These are phyloP conservation scores for Daldinia sp. DNA, from an alignment of 2,329 filamentous ascomycete genomes.

Conservation along the genomic window DNA sequence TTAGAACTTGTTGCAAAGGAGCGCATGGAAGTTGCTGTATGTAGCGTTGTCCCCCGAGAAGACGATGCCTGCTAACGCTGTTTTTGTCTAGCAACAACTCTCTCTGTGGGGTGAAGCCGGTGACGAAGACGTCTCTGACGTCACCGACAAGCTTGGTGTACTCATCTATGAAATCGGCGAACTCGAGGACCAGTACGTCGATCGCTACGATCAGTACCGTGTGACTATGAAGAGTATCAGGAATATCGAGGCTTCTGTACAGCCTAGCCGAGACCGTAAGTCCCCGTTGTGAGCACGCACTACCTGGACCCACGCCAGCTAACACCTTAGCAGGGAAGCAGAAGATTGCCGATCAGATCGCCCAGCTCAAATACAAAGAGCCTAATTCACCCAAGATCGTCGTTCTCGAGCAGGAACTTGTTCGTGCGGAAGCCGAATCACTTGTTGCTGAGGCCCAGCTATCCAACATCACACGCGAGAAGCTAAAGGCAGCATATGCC, in stretches of 20 bases:
- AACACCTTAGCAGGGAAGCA: slow-evolving; percentile 80
- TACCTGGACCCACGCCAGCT: slow-evolving; percentile 27
- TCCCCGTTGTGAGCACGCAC: slow-evolving; percentile 39
- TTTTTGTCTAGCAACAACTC: slow-evolving; percentile 83
- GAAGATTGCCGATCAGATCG: slow-evolving; percentile 99
- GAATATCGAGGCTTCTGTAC: slow-evolving; percentile 98
- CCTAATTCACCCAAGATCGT: slow-evolving; percentile 98
- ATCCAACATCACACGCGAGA: slow-evolving; percentile 99
- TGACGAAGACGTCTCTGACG: slow-evolving; percentile 97
- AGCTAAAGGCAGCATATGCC: slow-evolving; percentile 97
- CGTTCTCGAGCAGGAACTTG: slow-evolving; percentile 97
- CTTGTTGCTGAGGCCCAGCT: slow-evolving; percentile 97
- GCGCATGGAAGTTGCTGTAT: slow-evolving; percentile 97
- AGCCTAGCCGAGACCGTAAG: slow-evolving; percentile 96
- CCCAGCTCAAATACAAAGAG: slow-evolving; percentile 99
- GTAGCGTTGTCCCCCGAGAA: slow-evolving; percentile 54
- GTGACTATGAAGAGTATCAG: slow-evolving; percentile 99
- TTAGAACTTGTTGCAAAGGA: slow-evolving; percentile 95
- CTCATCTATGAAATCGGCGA: slow-evolving; percentile 98
- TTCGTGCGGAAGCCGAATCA: slow-evolving; percentile 98
- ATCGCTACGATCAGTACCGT: slow-evolving; percentile 98
- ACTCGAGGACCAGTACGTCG: slow-evolving; percentile 97
- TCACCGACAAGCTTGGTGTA: slow-evolving; percentile 98
- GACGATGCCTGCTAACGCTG: slow-evolving; percentile 29
- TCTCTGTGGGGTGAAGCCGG: slow-evolving; percentile 96